Base-by-base conservation (phyloP, 805 yeast species). In the Kuraishia capsulata region DNA sequence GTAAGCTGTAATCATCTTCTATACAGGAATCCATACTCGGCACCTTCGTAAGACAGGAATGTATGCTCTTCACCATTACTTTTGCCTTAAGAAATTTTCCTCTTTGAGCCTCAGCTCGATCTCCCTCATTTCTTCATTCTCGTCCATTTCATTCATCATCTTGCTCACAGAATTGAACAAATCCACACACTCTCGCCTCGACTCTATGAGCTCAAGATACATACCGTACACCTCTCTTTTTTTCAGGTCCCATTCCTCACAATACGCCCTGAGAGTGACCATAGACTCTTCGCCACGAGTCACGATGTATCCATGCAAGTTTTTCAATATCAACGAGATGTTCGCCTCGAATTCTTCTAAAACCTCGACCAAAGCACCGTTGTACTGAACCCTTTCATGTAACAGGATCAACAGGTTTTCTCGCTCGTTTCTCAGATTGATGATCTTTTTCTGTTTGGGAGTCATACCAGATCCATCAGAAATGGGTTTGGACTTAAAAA, bases 311-410 rank as follows among this genome's bases (percentile, higher is more conserved):
- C 18, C 33, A n/a, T 38, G 37, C 26, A 44, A 24, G 4, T 20
- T 20, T 16, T 28, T 38, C n/a, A 42, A 17, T 5, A 44, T 38
- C 17, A 20, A 14, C 18, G 26, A 4, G 4, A 42, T 36, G n/a
- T 32, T 38, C 20, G n/a, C 28, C 24, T 44, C 45, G 35, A 42
- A 44, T 14, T 39, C 43, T 14, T 25, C 38, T 4, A 44, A 24
- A n/a, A 38, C 13, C 5, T 18, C 30, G 14, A 42, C 21, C 14
- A 38, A 20, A 16, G 25, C 37, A 21, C 28, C 21, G 16, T 41
- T 43, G 37, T 41, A 43, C 4, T 32, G n/a, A 10, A 35, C 13
- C 23, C 42, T 38, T 20, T 43, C 39, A 4, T 21, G 18, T 11
- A 36, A 11, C 20, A 41, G 25, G 9, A 20, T 16, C 8, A 16